phyloP scores from a whole-genome alignment of 768 basidiomycete species.

The Tricholoma bakamatsutake region DNA sequence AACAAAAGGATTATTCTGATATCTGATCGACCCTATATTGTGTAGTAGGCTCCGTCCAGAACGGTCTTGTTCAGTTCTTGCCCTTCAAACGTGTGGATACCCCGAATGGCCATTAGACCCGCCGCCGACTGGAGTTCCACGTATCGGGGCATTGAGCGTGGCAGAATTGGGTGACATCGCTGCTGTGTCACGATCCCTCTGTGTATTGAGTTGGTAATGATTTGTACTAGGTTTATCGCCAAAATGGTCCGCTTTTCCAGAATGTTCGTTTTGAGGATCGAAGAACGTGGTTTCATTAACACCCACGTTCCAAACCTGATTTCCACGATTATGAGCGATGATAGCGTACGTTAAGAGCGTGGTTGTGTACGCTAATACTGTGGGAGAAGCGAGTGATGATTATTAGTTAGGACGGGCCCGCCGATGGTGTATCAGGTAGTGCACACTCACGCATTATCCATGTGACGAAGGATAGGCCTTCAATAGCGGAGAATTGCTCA shows the following conservation, averaged over 20 bases:
- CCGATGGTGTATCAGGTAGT: neutral
- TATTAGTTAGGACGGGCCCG: neutral
- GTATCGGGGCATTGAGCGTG: neutral
- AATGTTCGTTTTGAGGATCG: neutral
- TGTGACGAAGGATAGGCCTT: conserved; percentile 10
- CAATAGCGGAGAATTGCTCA: conserved; percentile 8
- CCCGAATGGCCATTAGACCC: neutral
- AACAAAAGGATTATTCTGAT: neutral
- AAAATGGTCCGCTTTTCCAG: neutral
- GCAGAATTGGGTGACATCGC: neutral
- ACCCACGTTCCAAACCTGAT: conserved; percentile 7
- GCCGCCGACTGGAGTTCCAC: neutral
- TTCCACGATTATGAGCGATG: conserved; percentile 8
- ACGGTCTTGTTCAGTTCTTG: neutral
- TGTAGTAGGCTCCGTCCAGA: neutral
- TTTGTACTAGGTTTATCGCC: neutral
- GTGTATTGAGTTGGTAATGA: neutral
- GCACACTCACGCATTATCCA: conserved; percentile 11
- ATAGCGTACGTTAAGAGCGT: conserved; percentile 8
- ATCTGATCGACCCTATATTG: neutral
- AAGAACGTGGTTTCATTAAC: conserved; percentile 9
- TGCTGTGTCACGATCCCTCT: neutral
- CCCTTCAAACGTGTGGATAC: neutral
- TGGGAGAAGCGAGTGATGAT: neutral
- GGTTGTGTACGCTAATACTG: conserved; percentile 11